Evolutionary conservation across 2,329 filamentous ascomycete species (phyloP).

Genomic region (Fusarium praegraminearum): DNA sequence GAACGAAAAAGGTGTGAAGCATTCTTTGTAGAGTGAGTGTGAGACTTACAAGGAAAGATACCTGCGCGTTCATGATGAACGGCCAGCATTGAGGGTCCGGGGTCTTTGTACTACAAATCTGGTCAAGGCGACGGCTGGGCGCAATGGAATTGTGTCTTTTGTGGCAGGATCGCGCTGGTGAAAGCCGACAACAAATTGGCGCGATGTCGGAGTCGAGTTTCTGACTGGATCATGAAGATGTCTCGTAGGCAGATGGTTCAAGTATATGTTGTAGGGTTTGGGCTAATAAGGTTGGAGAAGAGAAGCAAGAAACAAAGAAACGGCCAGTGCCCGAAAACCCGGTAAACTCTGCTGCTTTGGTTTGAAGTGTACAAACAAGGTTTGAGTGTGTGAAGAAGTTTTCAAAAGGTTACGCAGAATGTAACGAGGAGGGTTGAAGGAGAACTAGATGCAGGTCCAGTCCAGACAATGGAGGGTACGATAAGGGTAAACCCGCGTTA

Average conservation of each 20-base stretch:
- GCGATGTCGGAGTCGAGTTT: constrained; percentile 33
- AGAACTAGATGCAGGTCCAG: constrained; percentile 24
- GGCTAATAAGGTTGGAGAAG: constrained; percentile 33
- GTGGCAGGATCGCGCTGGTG: constrained; percentile 16
- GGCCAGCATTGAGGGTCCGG: constrained; percentile 18
- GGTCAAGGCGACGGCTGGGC: constrained; percentile 1
- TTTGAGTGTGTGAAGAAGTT: constrained; percentile 24
- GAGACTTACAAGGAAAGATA: constrained; percentile 67
- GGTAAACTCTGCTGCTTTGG: constrained; percentile 41
- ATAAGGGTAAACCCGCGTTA: constrained; percentile 43
- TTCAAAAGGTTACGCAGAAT: constrained; percentile 10
- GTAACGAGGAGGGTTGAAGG: constrained; percentile 15
- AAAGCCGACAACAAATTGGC: constrained; percentile 16
- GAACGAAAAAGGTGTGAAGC: background rate
- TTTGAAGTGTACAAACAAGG: constrained; percentile 5
- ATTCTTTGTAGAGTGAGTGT: background rate
- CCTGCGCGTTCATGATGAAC: constrained; percentile 66
- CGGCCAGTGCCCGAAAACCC: constrained; percentile 18
- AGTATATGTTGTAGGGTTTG: constrained; percentile 37
- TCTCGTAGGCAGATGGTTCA: constrained; percentile 20
- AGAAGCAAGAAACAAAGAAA: constrained; percentile 31
- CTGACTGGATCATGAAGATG: constrained; percentile 41
- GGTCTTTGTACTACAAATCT: constrained; percentile 13
- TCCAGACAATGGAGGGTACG: constrained; percentile 31
- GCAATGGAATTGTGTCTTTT: constrained; percentile 16